These are phyloP conservation scores for Coemansia sp. DNA, from an alignment of 192 early-diverging fungal genomes.

Conservation along the genomic window DNA sequence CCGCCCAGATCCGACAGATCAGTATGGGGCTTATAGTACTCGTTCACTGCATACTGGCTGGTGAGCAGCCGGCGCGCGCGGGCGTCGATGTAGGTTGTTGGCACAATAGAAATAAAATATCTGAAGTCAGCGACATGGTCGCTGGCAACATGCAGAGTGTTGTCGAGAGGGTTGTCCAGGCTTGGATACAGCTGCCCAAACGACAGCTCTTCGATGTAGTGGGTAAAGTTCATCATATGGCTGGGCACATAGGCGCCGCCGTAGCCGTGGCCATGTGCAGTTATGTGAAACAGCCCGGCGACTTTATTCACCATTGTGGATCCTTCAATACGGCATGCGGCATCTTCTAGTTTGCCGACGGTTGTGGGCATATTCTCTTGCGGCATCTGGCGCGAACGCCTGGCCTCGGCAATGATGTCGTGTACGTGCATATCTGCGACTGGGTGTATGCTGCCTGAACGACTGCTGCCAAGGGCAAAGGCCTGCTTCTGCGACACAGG, in stretches of 20 bases:
- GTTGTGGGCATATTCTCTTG: not conserved
- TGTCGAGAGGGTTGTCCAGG: constrained; percentile 84
- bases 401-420: constrained; percentile 39
- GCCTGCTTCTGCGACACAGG: not conserved
- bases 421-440: constrained; percentile 22
- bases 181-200: constrained; percentile 85
- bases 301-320: constrained; percentile 75
- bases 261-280: constrained; percentile 87
- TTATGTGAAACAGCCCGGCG: constrained; percentile 87
- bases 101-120: constrained; percentile 87
- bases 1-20: constrained; percentile 8
- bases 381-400: not conserved
- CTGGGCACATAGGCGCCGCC: constrained; percentile 57
- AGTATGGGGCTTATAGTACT: constrained; percentile 54
- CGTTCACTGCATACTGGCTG: constrained; percentile 93
- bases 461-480: not conserved
- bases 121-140: constrained; percentile 70
- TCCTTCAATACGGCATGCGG: constrained; percentile 75
- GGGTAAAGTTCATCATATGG: constrained; percentile 88
- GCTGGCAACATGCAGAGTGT: constrained; percentile 65
- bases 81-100: constrained; percentile 73
- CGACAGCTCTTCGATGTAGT: constrained; percentile 86
- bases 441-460: not conserved
- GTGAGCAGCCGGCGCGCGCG: constrained; percentile 61
- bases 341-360: constrained; percentile 26